Evolutionary conservation across 352 stramenopile species (phyloP).

Genomic region (Pythium volutum): DNA sequence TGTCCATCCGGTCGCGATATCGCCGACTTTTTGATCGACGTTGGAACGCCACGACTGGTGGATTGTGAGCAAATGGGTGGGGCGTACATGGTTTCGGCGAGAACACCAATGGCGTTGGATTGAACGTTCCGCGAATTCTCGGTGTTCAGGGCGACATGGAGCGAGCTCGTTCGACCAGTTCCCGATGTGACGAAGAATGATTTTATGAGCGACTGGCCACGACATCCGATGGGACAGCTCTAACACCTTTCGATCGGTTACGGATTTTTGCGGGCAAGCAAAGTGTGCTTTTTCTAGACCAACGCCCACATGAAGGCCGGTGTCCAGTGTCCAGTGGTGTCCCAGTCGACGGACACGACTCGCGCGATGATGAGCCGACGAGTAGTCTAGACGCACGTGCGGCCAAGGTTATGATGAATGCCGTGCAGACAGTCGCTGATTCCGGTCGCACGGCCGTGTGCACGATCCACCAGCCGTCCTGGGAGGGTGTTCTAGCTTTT

Average conservation of each 20-base stretch:
- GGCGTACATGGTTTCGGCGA: no score
- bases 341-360: no score
- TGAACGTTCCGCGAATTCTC: no score
- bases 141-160: no score
- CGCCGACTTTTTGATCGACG: conserved; percentile 28
- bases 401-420: conserved; percentile 76
- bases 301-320: no score
- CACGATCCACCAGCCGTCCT: conserved; percentile 85
- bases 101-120: no score
- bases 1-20: conserved; percentile 30
- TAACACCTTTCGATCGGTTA: conserved; percentile 55
- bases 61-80: conserved; percentile 12
- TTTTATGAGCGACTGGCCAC: no score
- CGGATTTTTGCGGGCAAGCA: conserved; percentile 76
- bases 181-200: no score
- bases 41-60: no score
- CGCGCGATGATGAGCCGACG: no score
- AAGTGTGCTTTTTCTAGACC: conserved; percentile 75
- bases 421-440: conserved; percentile 74
- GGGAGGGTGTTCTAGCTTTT: conserved; percentile 29
- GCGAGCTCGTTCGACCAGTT: no score
- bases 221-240: conserved; percentile 44
- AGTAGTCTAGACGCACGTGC: conserved; percentile 79
- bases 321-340: no score
- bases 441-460: conserved; percentile 71